Evolutionary conservation across 176 grass and related monocot genomes (phyloP).

Genomic region (Oryza coarctata): DNA sequence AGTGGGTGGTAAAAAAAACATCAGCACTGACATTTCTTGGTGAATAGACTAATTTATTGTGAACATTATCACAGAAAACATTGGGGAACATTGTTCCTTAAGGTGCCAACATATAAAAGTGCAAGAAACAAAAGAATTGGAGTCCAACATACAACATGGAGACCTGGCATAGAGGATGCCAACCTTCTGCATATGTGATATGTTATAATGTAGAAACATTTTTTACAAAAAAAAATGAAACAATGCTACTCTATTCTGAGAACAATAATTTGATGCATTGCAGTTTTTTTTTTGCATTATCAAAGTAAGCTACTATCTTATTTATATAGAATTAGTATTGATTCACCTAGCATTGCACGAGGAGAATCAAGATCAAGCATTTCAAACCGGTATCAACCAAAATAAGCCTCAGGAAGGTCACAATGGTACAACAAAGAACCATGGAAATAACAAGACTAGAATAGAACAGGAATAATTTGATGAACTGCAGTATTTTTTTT

Average conservation of each 20-base stretch:
- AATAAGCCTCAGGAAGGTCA: background rate
- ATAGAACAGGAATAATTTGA: background rate
- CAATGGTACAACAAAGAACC: background rate
- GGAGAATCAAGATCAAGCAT: background rate
- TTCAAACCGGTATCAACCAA: background rate
- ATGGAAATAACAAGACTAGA: background rate
- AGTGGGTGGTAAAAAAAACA: too few relatives aligned
- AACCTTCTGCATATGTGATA: background rate
- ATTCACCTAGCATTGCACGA: background rate
- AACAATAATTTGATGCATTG: background rate
- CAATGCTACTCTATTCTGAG: background rate
- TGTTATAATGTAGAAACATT: background rate
- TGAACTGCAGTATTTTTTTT: background rate
- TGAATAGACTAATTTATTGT: too few relatives aligned
- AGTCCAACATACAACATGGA: background rate
- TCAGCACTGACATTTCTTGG: too few relatives aligned
- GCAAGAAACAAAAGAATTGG: background rate
- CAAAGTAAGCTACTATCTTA: too few relatives aligned
- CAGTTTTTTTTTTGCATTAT: background rate
- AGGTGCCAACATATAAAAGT: too few relatives aligned
- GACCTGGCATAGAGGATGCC: background rate
- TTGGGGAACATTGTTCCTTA: background rate
- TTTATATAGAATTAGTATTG: background rate
- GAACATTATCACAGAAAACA: too few relatives aligned
- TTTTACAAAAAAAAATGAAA: background rate